These are phyloP conservation scores for Myxozyma lipomycoides DNA, from an alignment of 805 yeast species.

Conservation along the genomic window DNA sequence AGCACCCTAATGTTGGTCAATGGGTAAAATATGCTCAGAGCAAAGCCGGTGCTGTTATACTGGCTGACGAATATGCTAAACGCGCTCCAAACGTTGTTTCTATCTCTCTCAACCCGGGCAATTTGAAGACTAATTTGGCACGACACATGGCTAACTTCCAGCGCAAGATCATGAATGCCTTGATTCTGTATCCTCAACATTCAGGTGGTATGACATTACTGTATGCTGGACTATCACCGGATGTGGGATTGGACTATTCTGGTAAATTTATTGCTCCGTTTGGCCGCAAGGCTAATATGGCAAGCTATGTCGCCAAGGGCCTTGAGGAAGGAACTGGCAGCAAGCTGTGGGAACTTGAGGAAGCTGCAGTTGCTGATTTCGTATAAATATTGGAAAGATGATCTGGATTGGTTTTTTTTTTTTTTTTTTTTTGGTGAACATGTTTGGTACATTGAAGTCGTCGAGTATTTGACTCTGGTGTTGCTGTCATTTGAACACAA, in stretches of 20 bases:
- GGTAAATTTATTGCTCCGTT: slow-evolving; percentile 7
- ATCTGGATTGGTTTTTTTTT: too few species aligned
- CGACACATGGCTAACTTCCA: neutral
- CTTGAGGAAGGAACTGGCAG: slow-evolving; percentile 1
- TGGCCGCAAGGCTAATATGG: slow-evolving; percentile 8
- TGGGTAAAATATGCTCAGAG: slow-evolving; percentile 41
- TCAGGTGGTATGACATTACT: slow-evolving; percentile 12
- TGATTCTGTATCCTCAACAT: slow-evolving; percentile 5
- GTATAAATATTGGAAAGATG: too few species aligned
- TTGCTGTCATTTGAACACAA: too few species aligned
- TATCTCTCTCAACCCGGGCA: slow-evolving; percentile 20
- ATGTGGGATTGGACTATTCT: neutral
- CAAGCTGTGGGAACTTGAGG: slow-evolving; percentile 14
- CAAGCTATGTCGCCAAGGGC: slow-evolving; percentile 3
- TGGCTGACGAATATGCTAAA: slow-evolving; percentile 17
- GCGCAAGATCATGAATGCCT: neutral
- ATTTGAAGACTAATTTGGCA: slow-evolving; percentile 12
- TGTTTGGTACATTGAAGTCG: too few species aligned
- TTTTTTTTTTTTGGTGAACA: too few species aligned
- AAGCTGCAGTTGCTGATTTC: slow-evolving; percentile 7
- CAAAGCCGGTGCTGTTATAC: slow-evolving; percentile 40
- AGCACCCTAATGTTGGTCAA: slow-evolving; percentile 7
- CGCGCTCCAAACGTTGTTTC: slow-evolving; percentile 11
- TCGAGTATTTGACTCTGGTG: too few species aligned
- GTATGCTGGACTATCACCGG: slow-evolving; percentile 7